Percentiles rank a stretch among this genome's conserved stretches.
Evolutionary conservation across 1,284 basidiomycete genomes (phyloP).

Genomic region (Calocybe gambosa): DNA sequence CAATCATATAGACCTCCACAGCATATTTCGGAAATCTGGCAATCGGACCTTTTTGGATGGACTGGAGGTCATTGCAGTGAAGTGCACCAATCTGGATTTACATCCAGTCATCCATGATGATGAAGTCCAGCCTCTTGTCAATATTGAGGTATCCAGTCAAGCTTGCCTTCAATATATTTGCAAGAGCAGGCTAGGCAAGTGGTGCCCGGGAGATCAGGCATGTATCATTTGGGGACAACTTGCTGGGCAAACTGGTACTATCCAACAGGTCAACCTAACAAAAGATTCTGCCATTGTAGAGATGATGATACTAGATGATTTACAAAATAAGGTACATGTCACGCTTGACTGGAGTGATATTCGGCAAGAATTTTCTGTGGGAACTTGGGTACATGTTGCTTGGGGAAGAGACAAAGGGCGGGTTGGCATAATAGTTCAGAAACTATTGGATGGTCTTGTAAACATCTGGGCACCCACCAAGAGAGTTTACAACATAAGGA

Average conservation of each 20-base stretch:
- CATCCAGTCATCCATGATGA: not conserved
- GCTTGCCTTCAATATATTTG: not conserved
- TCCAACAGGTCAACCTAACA: not conserved
- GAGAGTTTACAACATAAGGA: not conserved
- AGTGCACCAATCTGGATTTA: not conserved
- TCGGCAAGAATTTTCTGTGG: not conserved
- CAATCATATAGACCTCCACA: not conserved
- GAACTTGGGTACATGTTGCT: not conserved
- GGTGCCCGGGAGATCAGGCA: not conserved
- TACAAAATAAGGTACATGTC: not conserved
- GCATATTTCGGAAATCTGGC: not conserved
- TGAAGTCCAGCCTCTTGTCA: not conserved
- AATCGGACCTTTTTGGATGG: not conserved
- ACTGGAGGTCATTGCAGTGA: not conserved
- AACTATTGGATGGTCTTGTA: not conserved
- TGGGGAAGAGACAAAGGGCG: not conserved
- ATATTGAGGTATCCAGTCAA: not conserved
- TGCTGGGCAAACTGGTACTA: not conserved
- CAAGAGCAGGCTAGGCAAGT: not conserved
- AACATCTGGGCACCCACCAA: not conserved
- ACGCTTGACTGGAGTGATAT: not conserved
- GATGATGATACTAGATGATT: not conserved
- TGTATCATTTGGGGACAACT: not conserved
- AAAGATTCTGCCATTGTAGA: not conserved
- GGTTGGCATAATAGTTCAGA: not conserved